These are phyloP conservation scores for Rhamnella rubrinervis DNA, from an alignment of 331 rosid species.

Conservation along the genomic window DNA sequence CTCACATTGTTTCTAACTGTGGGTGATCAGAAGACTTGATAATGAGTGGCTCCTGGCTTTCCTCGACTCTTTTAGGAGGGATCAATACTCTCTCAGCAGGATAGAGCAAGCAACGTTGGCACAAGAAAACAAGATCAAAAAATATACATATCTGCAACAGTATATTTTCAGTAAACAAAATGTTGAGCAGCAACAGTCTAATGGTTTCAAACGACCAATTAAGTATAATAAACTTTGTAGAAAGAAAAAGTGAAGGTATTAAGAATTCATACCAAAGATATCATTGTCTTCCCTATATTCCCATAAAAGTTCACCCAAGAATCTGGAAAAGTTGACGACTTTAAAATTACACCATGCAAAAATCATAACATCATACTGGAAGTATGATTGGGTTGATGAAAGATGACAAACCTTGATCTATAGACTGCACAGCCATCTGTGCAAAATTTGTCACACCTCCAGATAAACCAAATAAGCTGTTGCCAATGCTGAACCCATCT, in stretches of 20 bases:
- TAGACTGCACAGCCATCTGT: conserved; percentile 80
- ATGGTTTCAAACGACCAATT: not conserved
- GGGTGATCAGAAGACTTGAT: conserved; percentile 17
- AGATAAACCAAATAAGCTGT: conserved; percentile 57
- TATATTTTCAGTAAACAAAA: conserved; percentile 2
- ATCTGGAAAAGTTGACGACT: conserved; percentile 37
- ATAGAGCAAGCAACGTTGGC: conserved; percentile 74
- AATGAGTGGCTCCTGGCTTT: conserved; percentile 47
- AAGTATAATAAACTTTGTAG: not conserved
- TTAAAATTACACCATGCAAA: too few relatives aligned
- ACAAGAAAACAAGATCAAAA: conserved; percentile 67
- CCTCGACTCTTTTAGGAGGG: conserved; percentile 29
- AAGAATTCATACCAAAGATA: conserved; percentile 60
- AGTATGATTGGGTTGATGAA: not conserved
- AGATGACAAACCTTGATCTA: conserved; percentile 62
- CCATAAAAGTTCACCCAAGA: conserved; percentile 89
- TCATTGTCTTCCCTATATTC: conserved; percentile 71
- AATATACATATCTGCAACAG: conserved; percentile 55
- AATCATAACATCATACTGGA: too few relatives aligned
- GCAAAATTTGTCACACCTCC: conserved; percentile 70
- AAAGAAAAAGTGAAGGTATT: too few relatives aligned
- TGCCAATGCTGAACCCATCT: conserved; percentile 21
- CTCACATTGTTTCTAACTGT: conserved; percentile 5
- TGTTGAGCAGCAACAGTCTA: not conserved
- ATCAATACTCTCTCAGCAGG: conserved; percentile 26